These are phyloP conservation scores for Zelonia costaricensis DNA, from an alignment of 208 protist species.

Conservation along the genomic window DNA sequence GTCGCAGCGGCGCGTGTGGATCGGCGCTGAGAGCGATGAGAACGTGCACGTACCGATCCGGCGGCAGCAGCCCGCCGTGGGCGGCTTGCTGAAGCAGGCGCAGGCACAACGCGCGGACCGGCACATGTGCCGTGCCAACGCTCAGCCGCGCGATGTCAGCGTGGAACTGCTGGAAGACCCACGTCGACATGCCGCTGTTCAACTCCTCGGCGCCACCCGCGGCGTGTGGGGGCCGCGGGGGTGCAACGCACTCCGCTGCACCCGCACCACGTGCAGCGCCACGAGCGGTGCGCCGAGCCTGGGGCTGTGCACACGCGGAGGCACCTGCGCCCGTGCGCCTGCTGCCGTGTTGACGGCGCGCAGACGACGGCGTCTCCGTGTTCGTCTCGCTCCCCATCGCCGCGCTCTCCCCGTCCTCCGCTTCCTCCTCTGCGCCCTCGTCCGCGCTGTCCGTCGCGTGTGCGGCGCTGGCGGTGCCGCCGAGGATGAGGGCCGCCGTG, in stretches of 20 bases:
- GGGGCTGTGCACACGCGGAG: no score
- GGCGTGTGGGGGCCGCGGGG: neutral
- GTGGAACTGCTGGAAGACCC: slow-evolving; percentile 80
- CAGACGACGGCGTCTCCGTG: neutral
- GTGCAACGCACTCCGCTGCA: no score
- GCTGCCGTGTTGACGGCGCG: neutral
- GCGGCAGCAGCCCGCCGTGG: slow-evolving; percentile 72
- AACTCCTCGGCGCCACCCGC: slow-evolving; percentile 13
- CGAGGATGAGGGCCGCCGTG: slow-evolving; percentile 27
- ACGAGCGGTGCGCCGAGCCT: no score
- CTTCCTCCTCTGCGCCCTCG: slow-evolving; percentile 1
- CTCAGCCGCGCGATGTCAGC: slow-evolving; percentile 44
- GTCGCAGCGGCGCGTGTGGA: slow-evolving; percentile 37
- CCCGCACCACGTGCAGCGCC: no score
- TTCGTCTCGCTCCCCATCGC: no score
- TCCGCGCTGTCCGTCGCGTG: slow-evolving; percentile 8
- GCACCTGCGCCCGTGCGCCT: no score
- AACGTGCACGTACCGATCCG: slow-evolving; percentile 53
- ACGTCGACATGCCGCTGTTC: slow-evolving; percentile 90
- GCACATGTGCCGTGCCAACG: slow-evolving; percentile 24
- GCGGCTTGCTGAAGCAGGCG: slow-evolving; percentile 63
- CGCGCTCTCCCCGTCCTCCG: slow-evolving; percentile 9
- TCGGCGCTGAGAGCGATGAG: slow-evolving; percentile 69
- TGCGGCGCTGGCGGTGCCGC: neutral
- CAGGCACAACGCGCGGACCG: slow-evolving; percentile 52